These are phyloP conservation scores for Calonectria pauciramosa DNA, from an alignment of 2,329 filamentous ascomycete genomes.

Conservation along the genomic window DNA sequence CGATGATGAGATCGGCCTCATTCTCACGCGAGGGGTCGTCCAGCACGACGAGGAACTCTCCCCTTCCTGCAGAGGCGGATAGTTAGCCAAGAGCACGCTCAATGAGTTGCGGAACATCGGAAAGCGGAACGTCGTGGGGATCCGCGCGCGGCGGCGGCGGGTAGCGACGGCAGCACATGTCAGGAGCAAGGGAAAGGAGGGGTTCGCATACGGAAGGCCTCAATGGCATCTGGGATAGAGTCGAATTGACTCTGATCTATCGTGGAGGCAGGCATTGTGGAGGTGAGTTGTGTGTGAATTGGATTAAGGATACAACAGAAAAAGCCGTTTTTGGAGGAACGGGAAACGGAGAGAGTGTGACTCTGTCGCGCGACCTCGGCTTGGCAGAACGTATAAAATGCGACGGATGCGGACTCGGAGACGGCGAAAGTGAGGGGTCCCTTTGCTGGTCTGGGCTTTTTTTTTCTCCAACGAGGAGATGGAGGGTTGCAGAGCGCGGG, in stretches of 20 bases:
- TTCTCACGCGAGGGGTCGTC: slow-evolving; percentile 95
- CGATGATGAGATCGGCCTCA: slow-evolving; percentile 97
- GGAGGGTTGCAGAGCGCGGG: slow-evolving; percentile 19
- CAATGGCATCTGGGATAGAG: slow-evolving; percentile 74
- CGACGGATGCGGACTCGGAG: slow-evolving; percentile 25
- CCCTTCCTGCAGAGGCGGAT: slow-evolving; percentile 67
- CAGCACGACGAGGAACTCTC: slow-evolving; percentile 96
- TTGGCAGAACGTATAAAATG: slow-evolving; percentile 7
- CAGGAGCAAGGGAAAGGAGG: not conserved
- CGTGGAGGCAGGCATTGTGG: slow-evolving; percentile 63
- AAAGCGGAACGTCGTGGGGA: not conserved
- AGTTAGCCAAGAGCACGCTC: slow-evolving; percentile 27
- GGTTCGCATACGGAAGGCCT: slow-evolving; percentile 71
- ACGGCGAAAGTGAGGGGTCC: slow-evolving; percentile 23
- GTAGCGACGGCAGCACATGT: not conserved
- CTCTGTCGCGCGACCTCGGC: slow-evolving; percentile 27
- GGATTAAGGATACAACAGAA: not conserved
- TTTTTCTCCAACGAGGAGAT: not conserved
- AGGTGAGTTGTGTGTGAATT: slow-evolving; percentile 4
- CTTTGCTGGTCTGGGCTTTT: not conserved
- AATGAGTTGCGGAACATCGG: not conserved
- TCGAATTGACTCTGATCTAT: slow-evolving; percentile 71
- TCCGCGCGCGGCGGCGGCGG: not conserved
- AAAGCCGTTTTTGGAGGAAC: not conserved
- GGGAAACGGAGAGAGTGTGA: slow-evolving; percentile 2